A percentile compares a stretch with the other conserved stretches of the same genome.
Evolutionary conservation across 2,329 filamentous ascomycete genomes (phyloP).

Genomic region (Juglanconis sp.): DNA sequence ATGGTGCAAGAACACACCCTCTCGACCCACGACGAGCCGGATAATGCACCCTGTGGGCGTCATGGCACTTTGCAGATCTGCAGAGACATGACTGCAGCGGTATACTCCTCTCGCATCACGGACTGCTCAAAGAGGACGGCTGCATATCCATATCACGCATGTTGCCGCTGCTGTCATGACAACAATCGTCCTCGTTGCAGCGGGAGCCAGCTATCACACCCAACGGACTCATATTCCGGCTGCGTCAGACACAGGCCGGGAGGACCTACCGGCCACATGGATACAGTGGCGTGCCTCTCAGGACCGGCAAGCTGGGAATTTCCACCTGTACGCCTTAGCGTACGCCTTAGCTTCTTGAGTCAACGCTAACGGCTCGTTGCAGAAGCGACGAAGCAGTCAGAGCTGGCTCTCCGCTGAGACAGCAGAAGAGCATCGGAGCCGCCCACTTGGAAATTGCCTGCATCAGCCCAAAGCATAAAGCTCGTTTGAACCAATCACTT

Average conservation of each 20-base stretch:
- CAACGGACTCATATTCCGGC: not conserved
- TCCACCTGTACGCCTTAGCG: constrained; percentile 3
- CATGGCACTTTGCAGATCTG: not conserved
- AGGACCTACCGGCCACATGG: constrained; percentile 5
- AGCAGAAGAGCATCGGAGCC: constrained; percentile 9
- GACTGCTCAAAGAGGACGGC: not conserved
- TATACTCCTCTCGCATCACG: not conserved
- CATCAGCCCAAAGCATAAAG: constrained; percentile 1
- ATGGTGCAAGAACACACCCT: not conserved
- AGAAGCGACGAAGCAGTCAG: constrained; percentile 11
- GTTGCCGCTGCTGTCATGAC: not conserved
- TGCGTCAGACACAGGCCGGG: constrained; percentile 2
- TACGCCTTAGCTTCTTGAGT: not conserved
- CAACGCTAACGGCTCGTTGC: constrained; percentile 18
- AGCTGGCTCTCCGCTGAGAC: constrained; percentile 8
- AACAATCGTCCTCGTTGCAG: not conserved
- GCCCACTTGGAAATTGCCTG: constrained; percentile 2
- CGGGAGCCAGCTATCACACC: not conserved
- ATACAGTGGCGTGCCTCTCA: not conserved
- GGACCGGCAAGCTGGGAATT: not conserved
- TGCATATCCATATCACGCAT: not conserved
- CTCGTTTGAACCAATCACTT: constrained; percentile 5
- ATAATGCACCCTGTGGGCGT: not conserved
- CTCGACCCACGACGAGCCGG: not conserved
- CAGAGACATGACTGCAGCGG: not conserved